Base-by-base conservation (phyloP, 2,329 filamentous ascomycete genomes). In the Diaporthe longicolla region DNA sequence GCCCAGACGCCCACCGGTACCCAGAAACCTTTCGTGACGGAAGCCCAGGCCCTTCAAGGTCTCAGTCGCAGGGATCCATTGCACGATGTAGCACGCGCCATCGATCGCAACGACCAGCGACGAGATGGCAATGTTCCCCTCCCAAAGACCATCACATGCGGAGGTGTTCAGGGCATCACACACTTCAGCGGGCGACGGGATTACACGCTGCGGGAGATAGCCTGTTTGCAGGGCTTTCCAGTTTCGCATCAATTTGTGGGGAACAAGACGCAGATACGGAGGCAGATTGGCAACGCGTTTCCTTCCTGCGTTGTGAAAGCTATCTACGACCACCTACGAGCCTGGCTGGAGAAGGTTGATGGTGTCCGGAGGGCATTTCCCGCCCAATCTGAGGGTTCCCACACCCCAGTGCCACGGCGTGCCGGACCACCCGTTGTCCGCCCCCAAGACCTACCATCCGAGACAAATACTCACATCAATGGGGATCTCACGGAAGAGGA, bases 211-310 rank as follows among this genome's bases (percentile, higher is more conserved):
- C 87, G 92, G 0, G 94, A 97, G 79, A 87, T 90, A n/a, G 93
- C 94, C 0, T 86, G 86, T 4, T 80, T 97, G 0, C 93, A 95
- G 76, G 92, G 91, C 0, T 97, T 97, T 69, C 93, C 93, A 0
- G 76, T 83, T 0, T 79, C 83, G 1, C 92, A 94, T 79, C 80
- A 81, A 0, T 96, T 96, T 78, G 75, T 82, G 0, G 83, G 82
- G 0, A 50, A 3, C 15, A 32, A 21, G 1, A 83, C 81, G 0
- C 79, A 81, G 7, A 83, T 89, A 19, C 88, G 88, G 76, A 88
- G 85, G 75, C 93, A 95, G 79, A 93, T 96, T 75, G 94, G 94
- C 0, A 96, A 97, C 78, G 94, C 94, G 0, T 94, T 96, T 21
- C 93, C 94, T 0, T 89, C 93, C 0, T 84, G 83, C 32, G 87